Conservation (phyloP, 352 stramenopile genomes). For the Phytophthora sp. region DNA sequence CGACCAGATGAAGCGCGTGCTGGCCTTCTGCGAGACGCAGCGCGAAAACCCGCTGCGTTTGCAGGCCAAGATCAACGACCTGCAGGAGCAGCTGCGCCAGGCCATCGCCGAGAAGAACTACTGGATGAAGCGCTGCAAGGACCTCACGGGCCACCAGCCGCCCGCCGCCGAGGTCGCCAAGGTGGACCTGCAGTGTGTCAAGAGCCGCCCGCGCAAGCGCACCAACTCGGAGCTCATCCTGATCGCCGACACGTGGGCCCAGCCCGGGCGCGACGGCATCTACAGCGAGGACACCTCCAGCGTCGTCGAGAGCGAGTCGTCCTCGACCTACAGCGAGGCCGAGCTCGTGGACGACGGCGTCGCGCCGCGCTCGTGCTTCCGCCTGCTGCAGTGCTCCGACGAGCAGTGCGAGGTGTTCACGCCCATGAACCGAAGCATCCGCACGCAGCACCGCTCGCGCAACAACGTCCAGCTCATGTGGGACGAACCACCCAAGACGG, state of each 20-base stretch:
- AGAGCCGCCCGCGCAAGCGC: conserved; percentile 60
- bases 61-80: conserved; percentile 79
- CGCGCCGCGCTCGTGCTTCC: conserved; percentile 68
- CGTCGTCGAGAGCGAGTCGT: conserved; percentile 50
- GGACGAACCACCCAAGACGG: conserved; percentile 80
- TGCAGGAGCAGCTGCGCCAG: conserved; percentile 79
- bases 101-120: conserved; percentile 89
- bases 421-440: conserved; percentile 86
- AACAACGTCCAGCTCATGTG: conserved; percentile 92
- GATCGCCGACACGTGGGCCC: conserved; percentile 79
- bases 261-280: conserved; percentile 68
- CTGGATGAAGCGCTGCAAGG: conserved; percentile 88
- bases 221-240: conserved; percentile 88
- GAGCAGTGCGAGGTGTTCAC: conserved; percentile 90
- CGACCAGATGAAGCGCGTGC: conserved; percentile 82
- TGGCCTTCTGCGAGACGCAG: conserved; percentile 80
- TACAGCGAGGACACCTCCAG: conserved; percentile 71
- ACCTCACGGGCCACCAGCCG: conserved; percentile 58
- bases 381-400: conserved; percentile 85
- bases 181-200: conserved; percentile 51
- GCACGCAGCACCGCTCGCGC: conserved; percentile 80
- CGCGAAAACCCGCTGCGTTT: conserved; percentile 73
- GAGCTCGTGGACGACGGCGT: conserved; percentile 31
- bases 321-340: conserved; percentile 52
- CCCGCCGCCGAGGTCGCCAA: conserved; percentile 33